phyloP scores from a whole-genome alignment of 768 basidiomycete species.

The Pleurotus salmoneostramineus region DNA sequence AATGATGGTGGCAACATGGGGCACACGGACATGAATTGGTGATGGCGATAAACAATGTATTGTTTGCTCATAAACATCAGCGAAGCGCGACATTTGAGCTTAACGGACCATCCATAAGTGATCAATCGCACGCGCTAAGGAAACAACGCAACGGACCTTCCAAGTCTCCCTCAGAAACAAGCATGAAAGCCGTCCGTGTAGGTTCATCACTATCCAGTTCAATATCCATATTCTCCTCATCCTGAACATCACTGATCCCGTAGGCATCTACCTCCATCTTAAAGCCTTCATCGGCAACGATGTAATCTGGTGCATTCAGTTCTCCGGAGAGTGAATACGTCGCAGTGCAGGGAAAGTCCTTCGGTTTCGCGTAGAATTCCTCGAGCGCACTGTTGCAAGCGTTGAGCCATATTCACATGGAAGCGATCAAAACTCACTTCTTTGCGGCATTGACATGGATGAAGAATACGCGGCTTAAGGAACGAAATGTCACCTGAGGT shows the following conservation, averaged over 20 bases:
- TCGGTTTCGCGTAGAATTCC: slow-evolving; percentile 44
- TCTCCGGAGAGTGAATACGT: slow-evolving; percentile 73
- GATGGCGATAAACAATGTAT: slow-evolving; percentile 73
- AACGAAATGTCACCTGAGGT: slow-evolving; percentile 74
- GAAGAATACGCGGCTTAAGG: slow-evolving; percentile 64
- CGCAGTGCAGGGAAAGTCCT: slow-evolving; percentile 44
- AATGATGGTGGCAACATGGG: slow-evolving; percentile 3
- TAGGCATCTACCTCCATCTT: slow-evolving; percentile 7
- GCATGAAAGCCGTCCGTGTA: slow-evolving; percentile 41
- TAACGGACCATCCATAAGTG: background rate
- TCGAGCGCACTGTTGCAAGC: slow-evolving; percentile 53
- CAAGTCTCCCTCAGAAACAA: slow-evolving; percentile 63
- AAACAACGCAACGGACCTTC: slow-evolving; percentile 43
- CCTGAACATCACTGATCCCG: background rate
- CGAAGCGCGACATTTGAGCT: slow-evolving; percentile 51
- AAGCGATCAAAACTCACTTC: slow-evolving; percentile 38
- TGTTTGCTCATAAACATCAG: slow-evolving; percentile 49
- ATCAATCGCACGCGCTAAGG: background rate
- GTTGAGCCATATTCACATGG: background rate
- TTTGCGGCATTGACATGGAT: slow-evolving; percentile 80
- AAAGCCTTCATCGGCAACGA: slow-evolving; percentile 1
- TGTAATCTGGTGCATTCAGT: slow-evolving; percentile 16
- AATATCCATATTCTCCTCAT: slow-evolving; percentile 29
- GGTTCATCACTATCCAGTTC: slow-evolving; percentile 43
- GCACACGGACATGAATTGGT: slow-evolving; percentile 49